phyloP scores from a whole-genome alignment of 768 basidiomycete genomes.

The Kwoniella heveanensis region DNA sequence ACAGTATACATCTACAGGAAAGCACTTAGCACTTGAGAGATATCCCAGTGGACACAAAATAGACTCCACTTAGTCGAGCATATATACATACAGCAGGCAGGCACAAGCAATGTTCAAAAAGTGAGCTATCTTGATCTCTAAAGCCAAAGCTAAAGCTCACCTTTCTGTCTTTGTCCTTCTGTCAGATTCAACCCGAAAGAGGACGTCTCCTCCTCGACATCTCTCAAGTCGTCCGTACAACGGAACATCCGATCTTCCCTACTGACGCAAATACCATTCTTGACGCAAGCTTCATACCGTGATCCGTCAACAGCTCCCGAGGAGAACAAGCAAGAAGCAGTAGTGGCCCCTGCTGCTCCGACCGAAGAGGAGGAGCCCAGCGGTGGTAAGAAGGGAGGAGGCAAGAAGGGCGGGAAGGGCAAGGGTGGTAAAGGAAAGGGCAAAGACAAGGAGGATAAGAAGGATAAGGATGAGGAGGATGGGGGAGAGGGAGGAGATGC shows the following conservation, averaged over 20 bases:
- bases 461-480: conserved; percentile 22
- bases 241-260: conserved; percentile 78
- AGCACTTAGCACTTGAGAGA: too few relatives aligned
- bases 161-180: conserved; percentile 2
- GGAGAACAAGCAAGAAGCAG: too few relatives aligned
- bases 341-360: conserved; percentile 17
- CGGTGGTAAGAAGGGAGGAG: conserved; percentile 23
- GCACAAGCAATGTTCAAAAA: conserved; percentile 58
- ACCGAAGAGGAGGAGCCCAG: conserved; percentile 32
- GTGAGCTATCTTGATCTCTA: too few relatives aligned
- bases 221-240: conserved; percentile 90
- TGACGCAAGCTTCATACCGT: conserved; percentile 54
- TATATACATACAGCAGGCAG: too few relatives aligned
- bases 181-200: conserved; percentile 61
- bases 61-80: too few relatives aligned
- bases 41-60: too few relatives aligned
- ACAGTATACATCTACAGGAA: too few relatives aligned
- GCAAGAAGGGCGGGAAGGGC: conserved; percentile 15
- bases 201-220: conserved; percentile 86
- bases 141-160: too few relatives aligned
- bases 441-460: conserved; percentile 30
- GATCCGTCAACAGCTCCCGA: conserved; percentile 60
- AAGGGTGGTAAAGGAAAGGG: conserved; percentile 21
- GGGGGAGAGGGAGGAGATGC: conserved; percentile 57
- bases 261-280: conserved; percentile 70